Conservation (phyloP, 768 basidiomycete species). For the Gelatoporia subvermispora region DNA sequence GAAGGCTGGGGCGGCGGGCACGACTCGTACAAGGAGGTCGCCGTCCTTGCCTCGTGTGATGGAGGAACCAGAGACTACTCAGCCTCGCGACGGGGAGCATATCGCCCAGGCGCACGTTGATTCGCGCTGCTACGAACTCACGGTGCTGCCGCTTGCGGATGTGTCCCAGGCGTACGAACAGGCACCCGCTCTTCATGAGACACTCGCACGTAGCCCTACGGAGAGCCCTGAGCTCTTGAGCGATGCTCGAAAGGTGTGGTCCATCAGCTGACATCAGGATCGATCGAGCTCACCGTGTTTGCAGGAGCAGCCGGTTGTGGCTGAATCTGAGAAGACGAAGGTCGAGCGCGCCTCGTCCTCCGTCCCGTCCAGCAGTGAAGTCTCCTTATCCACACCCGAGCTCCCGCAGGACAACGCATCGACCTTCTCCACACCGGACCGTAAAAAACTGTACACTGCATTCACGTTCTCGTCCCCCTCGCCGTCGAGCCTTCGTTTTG, state of each 20-base stretch:
- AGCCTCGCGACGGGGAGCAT: constrained; percentile 6
- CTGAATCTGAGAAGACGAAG: background rate
- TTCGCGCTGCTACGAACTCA: constrained; percentile 76
- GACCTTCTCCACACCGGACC: constrained; percentile 69
- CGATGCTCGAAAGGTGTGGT: background rate
- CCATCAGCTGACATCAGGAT: background rate
- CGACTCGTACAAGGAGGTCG: constrained; percentile 37
- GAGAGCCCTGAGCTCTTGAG: background rate
- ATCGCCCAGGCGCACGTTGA: constrained; percentile 54
- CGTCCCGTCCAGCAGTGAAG: constrained; percentile 4
- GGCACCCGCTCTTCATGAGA: constrained; percentile 12
- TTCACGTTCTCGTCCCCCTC: constrained; percentile 80
- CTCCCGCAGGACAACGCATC: background rate
- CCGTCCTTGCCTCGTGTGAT: constrained; percentile 60
- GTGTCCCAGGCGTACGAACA: constrained; percentile 64
- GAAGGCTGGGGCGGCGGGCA: constrained; percentile 13
- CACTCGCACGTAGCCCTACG: background rate
- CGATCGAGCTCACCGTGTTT: background rate
- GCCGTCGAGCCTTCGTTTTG: constrained; percentile 51
- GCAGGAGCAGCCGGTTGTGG: constrained; percentile 5
- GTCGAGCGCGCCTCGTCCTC: constrained; percentile 8
- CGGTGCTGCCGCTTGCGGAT: constrained; percentile 74
- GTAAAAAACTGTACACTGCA: constrained; percentile 64
- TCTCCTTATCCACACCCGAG: background rate
- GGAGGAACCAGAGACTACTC: constrained; percentile 41